Evolutionary conservation across 306 rosid genomes (phyloP).

Genomic region (Alnus glutinosa): DNA sequence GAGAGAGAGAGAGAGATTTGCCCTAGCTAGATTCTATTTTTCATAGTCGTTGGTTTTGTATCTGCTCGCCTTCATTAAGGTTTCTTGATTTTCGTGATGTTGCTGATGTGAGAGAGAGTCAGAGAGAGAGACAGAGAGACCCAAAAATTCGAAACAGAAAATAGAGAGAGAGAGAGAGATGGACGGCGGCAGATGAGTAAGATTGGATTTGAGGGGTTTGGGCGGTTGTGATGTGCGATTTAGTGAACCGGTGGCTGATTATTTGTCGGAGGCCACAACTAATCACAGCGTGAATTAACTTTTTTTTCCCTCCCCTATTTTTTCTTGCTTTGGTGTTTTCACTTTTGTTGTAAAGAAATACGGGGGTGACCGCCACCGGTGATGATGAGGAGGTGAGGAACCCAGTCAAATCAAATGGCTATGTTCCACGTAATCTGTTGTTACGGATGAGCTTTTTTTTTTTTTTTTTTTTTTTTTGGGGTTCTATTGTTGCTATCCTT

Average conservation of each 20-base stretch:
- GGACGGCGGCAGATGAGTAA: constrained; percentile 11
- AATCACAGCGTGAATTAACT: constrained; percentile 26
- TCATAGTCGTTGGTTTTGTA: neutral
- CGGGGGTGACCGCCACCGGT: no score
- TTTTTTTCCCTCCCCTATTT: neutral
- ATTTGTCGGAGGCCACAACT: constrained; percentile 31
- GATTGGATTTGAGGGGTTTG: neutral
- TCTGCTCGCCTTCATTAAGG: neutral
- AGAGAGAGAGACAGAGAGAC: constrained; percentile 1
- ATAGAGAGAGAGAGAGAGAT: constrained; percentile 2
- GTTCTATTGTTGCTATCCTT: no score
- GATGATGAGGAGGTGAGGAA: no score
- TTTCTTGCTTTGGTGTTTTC: neutral
- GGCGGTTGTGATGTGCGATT: neutral
- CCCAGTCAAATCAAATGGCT: neutral
- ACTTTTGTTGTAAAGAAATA: neutral
- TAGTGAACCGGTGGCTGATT: constrained; percentile 27
- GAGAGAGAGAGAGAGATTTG: neutral
- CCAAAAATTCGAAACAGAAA: no score
- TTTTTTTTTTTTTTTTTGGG: no score
- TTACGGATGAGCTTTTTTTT: neutral
- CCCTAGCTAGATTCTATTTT: constrained; percentile 48
- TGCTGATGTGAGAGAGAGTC: constrained; percentile 1
- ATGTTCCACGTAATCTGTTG: neutral
- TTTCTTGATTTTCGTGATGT: constrained; percentile 31